Conservation (phyloP, 2,329 filamentous ascomycete genomes). For the Neocatenulostroma microsporum region DNA sequence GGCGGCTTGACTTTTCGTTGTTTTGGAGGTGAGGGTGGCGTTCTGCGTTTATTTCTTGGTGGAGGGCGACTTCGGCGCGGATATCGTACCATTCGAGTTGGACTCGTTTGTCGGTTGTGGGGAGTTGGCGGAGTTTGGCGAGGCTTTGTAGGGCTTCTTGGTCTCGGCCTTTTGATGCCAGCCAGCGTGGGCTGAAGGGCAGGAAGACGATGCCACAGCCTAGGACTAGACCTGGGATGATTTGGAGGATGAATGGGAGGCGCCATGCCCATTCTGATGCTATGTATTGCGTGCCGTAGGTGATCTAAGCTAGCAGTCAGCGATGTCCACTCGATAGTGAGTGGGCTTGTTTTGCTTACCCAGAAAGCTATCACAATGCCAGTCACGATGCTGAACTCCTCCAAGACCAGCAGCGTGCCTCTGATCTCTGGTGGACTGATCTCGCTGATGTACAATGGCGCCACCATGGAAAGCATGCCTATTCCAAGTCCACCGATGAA, state of each 20-base stretch:
- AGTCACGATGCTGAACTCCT: conserved; percentile 41
- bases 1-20: conserved; percentile 17
- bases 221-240: conserved; percentile 29
- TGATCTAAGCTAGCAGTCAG: conserved; percentile 51
- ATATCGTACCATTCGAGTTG: conserved; percentile 48
- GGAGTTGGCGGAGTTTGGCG: conserved; percentile 32
- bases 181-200: conserved; percentile 30
- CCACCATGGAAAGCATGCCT: conserved; percentile 30
- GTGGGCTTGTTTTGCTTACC: no score
- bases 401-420: conserved; percentile 40
- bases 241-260: conserved; percentile 43
- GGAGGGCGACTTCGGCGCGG: conserved; percentile 47
- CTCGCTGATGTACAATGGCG: conserved; percentile 32
- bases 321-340: no score
- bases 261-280: conserved; percentile 39
- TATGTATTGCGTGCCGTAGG: conserved; percentile 47
- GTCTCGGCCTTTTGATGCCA: conserved; percentile 25
- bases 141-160: conserved; percentile 25
- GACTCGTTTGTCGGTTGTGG: conserved; percentile 43
- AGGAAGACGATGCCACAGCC: conserved; percentile 27
- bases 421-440: conserved; percentile 33
- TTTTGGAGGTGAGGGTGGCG: conserved; percentile 29
- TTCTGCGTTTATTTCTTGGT: conserved; percentile 36
- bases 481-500: conserved; percentile 28
- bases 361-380: conserved; percentile 46